Percentiles rank a stretch among this genome's conserved stretches.
Conservation (phyloP, 192 early-diverging fungal genomes). For the Backusella liffmaniae region DNA sequence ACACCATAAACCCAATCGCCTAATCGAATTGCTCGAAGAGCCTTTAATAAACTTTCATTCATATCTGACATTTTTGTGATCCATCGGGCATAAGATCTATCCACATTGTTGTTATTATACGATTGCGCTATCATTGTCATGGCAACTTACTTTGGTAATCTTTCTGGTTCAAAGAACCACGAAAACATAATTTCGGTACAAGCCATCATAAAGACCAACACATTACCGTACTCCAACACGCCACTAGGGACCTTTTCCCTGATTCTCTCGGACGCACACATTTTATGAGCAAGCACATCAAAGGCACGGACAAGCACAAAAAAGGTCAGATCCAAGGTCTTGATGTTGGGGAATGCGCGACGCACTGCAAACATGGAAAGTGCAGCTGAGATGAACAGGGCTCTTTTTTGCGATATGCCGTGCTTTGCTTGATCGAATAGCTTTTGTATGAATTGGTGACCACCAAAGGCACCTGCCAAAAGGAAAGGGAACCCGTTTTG, state of each 20-base stretch:
- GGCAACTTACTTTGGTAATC: constrained; percentile 47
- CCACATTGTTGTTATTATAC: neutral
- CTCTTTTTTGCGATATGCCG: neutral
- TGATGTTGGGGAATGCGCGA: constrained; percentile 32
- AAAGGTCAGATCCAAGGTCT: constrained; percentile 54
- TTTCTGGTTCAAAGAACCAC: constrained; percentile 54
- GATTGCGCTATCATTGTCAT: too few relatives aligned
- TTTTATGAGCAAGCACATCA: constrained; percentile 48
- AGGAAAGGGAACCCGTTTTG: constrained; percentile 35
- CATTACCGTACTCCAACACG: constrained; percentile 45
- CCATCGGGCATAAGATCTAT: constrained; percentile 57
- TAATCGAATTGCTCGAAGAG: constrained; percentile 38
- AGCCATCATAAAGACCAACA: constrained; percentile 47
- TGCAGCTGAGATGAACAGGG: constrained; percentile 38
- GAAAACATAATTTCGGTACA: constrained; percentile 64
- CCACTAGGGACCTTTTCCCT: constrained; percentile 42
- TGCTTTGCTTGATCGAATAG: constrained; percentile 5
- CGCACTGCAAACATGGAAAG: constrained; percentile 41
- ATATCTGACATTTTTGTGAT: constrained; percentile 56
- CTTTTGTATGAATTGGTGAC: constrained; percentile 18
- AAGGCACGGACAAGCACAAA: constrained; percentile 54
- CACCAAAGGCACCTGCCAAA: constrained; percentile 28
- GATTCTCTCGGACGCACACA: constrained; percentile 28
- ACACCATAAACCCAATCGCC: constrained; percentile 41
- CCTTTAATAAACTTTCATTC: constrained; percentile 54